Base-by-base conservation (phyloP, 768 basidiomycete species). In the Russula vinacea region DNA sequence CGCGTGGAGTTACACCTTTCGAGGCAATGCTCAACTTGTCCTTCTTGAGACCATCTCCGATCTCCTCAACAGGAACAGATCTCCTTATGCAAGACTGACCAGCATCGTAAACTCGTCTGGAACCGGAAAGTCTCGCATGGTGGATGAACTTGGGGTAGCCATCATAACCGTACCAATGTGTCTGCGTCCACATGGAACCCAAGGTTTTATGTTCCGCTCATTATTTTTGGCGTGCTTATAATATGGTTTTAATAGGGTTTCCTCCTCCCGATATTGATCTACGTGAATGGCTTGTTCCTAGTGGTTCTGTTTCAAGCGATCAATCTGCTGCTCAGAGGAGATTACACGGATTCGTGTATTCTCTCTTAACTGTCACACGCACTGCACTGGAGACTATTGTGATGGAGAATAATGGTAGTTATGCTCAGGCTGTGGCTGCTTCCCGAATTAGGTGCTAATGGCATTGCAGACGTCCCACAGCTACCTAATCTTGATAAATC, bases 91-190 rank as follows among this genome's bases (percentile, higher is more conserved):
- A 11, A 14, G 33, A 22, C 47, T 47, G 2, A 11, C 33, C 2
- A 42, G 42, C 26, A 52, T 42, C 1, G 35, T 51, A 24, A 60
- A 60, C 29, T 59, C 60, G 4, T 52, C 49, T 8, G 58, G 49
- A 11, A 60, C 58, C 1, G 50, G 58, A 0, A 52, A 60, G 11
- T 60, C 26, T 5, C 50, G 26, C 0, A 52, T 60, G 49, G 50
- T 60, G 5, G 58, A 52, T 35, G 16, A 60, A 33, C 9, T 42
- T 19, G 16, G 24, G 13, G 51, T 8, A 4, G 26, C 32, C 19
- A 22, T 52, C 1, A 50, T 52, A 2, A 60, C 37, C 4, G 58
- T 60, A 14, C 58, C 58, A 0, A 51, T 59, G 37, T 59, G 58
- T 19, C 33, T 59, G 3, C 35, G 49, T 5, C 5, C 13, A 3